A percentile compares a stretch with the other conserved stretches of the same genome.
Evolutionary conservation across 2,329 filamentous ascomycete species (phyloP).

Genomic region (Aspergillus sp.): DNA sequence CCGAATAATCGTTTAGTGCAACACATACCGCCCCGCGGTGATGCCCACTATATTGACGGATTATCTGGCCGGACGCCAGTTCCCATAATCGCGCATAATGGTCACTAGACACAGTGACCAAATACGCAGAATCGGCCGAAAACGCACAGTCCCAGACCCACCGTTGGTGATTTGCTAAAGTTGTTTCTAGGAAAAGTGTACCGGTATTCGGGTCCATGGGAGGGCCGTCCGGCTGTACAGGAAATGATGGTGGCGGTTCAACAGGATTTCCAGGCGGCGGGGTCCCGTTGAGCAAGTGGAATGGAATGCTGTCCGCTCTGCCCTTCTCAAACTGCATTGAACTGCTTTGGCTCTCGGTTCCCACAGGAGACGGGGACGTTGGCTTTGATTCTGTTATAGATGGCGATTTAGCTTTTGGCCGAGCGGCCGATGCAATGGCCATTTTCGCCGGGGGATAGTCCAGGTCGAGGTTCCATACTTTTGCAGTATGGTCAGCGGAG

Average conservation of each 20-base stretch:
- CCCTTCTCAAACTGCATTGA: constrained; percentile 24
- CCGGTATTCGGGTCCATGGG: constrained; percentile 46
- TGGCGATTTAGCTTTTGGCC: constrained; percentile 18
- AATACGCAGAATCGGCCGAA: constrained; percentile 86
- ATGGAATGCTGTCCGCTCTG: constrained; percentile 21
- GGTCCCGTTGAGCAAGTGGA: constrained; percentile 29
- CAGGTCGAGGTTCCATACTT: constrained; percentile 94
- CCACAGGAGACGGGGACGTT: constrained; percentile 17
- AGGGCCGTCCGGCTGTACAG: constrained; percentile 37
- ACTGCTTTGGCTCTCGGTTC: constrained; percentile 20
- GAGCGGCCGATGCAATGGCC: constrained; percentile 25
- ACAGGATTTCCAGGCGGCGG: constrained; percentile 27
- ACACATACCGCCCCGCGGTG: constrained; percentile 91
- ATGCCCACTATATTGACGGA: constrained; percentile 92
- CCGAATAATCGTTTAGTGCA: constrained; percentile 79
- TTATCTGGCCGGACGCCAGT: constrained; percentile 79
- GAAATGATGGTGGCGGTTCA: constrained; percentile 32
- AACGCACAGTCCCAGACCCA: constrained; percentile 99
- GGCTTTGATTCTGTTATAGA: constrained; percentile 14
- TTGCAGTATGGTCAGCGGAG: constrained; percentile 89
- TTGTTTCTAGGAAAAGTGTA: constrained; percentile 77
- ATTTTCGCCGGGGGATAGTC: constrained; percentile 48
- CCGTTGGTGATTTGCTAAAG: constrained; percentile 83
- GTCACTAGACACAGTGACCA: constrained; percentile 90
- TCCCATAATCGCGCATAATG: constrained; percentile 94